Evolutionary conservation across 768 basidiomycete species (phyloP).

Genomic region (Suillus spraguei): DNA sequence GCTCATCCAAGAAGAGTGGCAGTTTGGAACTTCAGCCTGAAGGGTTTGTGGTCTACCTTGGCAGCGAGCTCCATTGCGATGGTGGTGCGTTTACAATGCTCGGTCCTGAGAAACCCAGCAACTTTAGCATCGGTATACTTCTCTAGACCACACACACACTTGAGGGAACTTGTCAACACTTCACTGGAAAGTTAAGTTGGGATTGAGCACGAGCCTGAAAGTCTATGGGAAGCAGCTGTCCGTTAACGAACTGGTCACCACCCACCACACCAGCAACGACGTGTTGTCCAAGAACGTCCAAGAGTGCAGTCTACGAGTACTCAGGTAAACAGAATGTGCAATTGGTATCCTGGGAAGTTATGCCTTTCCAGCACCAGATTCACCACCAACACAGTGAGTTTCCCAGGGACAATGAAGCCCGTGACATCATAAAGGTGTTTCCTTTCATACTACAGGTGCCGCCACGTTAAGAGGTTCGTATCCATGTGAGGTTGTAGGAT

Average conservation of each 20-base stretch:
- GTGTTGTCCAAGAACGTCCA: slow-evolving; percentile 55
- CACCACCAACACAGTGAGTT: slow-evolving; percentile 75
- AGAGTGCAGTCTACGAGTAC: slow-evolving; percentile 48
- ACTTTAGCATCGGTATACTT: slow-evolving; percentile 54
- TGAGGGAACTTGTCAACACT: slow-evolving; percentile 54
- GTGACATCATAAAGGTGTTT: slow-evolving; percentile 66
- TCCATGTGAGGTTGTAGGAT: slow-evolving; percentile 30
- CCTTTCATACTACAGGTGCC: slow-evolving; percentile 59
- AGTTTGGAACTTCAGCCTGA: slow-evolving; percentile 30
- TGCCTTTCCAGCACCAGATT: slow-evolving; percentile 51
- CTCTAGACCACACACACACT: slow-evolving; percentile 65
- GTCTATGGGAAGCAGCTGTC: slow-evolving; percentile 49
- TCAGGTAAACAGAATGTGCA: background rate
- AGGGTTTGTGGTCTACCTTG: slow-evolving; percentile 35
- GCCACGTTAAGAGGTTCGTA: slow-evolving; percentile 80
- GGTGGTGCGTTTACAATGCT: slow-evolving; percentile 53
- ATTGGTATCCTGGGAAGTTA: background rate
- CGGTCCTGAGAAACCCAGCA: slow-evolving; percentile 50
- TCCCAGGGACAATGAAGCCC: slow-evolving; percentile 82
- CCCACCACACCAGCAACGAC: slow-evolving; percentile 46
- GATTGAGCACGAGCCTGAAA: slow-evolving; percentile 42
- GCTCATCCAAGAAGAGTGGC: slow-evolving; percentile 55
- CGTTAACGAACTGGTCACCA: slow-evolving; percentile 56
- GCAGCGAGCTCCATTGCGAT: slow-evolving; percentile 59
- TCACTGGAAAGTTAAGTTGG: background rate